Evolutionary conservation across 768 basidiomycete species (phyloP).

Genomic region (Termitomyces eurrhizus): DNA sequence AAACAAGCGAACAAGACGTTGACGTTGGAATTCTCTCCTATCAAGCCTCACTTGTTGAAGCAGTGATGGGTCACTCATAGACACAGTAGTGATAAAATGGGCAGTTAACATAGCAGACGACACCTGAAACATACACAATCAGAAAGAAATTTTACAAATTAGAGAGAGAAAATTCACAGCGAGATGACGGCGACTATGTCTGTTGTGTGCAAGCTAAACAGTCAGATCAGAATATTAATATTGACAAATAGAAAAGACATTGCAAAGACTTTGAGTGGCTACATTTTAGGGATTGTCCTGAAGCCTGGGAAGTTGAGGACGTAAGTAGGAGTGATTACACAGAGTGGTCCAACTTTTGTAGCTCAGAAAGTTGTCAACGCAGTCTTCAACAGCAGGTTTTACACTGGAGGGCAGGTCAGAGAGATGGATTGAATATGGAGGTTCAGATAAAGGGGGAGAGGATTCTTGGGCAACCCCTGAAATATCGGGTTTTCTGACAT

Average conservation of each 20-base stretch:
- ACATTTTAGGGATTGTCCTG: background rate
- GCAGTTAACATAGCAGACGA: background rate
- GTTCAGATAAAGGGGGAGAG: background rate
- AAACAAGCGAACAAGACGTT: background rate
- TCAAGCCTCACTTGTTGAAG: background rate
- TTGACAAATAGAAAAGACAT: background rate
- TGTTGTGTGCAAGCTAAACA: background rate
- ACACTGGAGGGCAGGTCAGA: background rate
- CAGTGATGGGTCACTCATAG: background rate
- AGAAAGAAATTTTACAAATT: background rate
- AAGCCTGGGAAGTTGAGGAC: background rate
- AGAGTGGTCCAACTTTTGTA: background rate
- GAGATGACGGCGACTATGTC: background rate
- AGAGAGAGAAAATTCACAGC: background rate
- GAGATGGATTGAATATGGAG: background rate
- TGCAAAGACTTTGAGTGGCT: background rate
- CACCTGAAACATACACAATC: background rate
- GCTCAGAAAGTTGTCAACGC: background rate
- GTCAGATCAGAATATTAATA: background rate
- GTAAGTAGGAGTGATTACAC: background rate
- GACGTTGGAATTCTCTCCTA: background rate
- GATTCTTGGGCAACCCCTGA: conserved; percentile 45
- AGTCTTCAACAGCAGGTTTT: background rate
- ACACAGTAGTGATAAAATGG: background rate
- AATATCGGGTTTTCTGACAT: conserved; percentile 87